These are phyloP conservation scores for Malus sieversii DNA, from an alignment of 306 rosid genomes.

Conservation along the genomic window DNA sequence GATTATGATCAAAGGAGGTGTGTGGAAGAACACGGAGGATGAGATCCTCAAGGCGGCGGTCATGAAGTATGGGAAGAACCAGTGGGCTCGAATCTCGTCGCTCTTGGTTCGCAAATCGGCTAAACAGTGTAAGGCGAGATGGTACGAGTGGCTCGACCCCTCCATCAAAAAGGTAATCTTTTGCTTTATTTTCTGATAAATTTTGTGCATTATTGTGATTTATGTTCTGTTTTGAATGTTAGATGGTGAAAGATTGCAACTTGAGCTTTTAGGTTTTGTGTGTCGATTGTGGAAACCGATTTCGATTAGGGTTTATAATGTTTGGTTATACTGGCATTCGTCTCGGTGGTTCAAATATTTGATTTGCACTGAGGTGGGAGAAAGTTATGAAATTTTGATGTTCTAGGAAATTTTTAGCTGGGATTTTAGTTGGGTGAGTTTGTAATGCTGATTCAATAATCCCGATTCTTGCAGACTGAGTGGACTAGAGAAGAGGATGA, in stretches of 20 bases:
- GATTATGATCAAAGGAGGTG: constrained; percentile 96
- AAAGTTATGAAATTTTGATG: background rate
- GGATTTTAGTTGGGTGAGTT: background rate
- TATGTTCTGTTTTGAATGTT: background rate
- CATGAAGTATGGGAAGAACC: constrained; percentile 90
- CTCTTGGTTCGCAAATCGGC: constrained; percentile 93
- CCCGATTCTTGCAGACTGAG: constrained; percentile 52
- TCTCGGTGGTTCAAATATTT: background rate
- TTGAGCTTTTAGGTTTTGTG: background rate
- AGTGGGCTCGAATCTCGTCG: constrained; percentile 96
- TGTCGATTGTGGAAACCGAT: background rate
- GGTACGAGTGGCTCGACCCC: constrained; percentile 98
- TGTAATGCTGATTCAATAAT: constrained; percentile 7
- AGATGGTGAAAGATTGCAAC: background rate
- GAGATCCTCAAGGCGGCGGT: constrained; percentile 96
- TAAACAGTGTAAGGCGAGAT: constrained; percentile 93
- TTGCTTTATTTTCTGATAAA: background rate
- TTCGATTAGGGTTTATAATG: background rate
- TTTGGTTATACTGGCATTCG: background rate
- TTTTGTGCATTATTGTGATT: background rate
- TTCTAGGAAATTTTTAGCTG: background rate
- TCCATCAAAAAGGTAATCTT: constrained; percentile 71
- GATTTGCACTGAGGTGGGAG: background rate
- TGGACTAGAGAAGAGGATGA: constrained; percentile 99
- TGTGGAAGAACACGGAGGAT: constrained; percentile 97